These are phyloP conservation scores for Pythium biforme DNA, from an alignment of 352 stramenopile genomes.

Conservation along the genomic window DNA sequence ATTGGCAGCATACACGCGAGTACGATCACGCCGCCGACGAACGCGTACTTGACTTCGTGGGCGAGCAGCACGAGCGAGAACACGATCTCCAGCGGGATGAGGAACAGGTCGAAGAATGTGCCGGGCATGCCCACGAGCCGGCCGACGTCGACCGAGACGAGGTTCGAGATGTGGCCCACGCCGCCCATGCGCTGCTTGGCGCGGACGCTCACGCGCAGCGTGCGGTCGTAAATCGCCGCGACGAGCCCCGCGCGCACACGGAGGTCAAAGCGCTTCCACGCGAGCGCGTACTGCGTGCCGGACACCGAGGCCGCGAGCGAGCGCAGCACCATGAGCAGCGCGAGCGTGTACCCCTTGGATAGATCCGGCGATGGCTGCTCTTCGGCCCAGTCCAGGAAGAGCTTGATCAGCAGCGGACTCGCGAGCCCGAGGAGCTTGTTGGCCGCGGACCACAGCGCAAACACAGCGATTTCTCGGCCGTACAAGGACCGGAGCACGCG, in stretches of 20 bases:
- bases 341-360: constrained; percentile 53
- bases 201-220: constrained; percentile 38
- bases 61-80: constrained; percentile 75
- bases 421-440: constrained; percentile 74
- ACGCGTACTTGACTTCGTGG: constrained; percentile 81
- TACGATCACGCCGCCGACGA: constrained; percentile 74
- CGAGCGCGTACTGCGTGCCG: constrained; percentile 73
- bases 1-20: constrained; percentile 84
- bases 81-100: constrained; percentile 73
- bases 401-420: constrained; percentile 75
- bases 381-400: constrained; percentile 75
- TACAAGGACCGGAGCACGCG: constrained; percentile 55
- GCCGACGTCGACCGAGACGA: constrained; percentile 78
- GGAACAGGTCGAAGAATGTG: constrained; percentile 75
- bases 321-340: constrained; percentile 44
- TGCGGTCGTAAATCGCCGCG: constrained; percentile 65
- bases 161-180: constrained; percentile 71
- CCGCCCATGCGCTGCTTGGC: constrained; percentile 33
- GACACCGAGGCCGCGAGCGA: constrained; percentile 64
- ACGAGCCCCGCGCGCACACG: constrained; percentile 66
- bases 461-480: constrained; percentile 48
- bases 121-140: constrained; percentile 68
- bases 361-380: constrained; percentile 34
- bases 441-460: constrained; percentile 62
- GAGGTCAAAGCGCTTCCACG: constrained; percentile 78